Percentiles rank a stretch among this genome's conserved stretches.
phyloP scores from a whole-genome alignment of 1,139 yeast genomes.

The Suhomyces bokatorum region DNA sequence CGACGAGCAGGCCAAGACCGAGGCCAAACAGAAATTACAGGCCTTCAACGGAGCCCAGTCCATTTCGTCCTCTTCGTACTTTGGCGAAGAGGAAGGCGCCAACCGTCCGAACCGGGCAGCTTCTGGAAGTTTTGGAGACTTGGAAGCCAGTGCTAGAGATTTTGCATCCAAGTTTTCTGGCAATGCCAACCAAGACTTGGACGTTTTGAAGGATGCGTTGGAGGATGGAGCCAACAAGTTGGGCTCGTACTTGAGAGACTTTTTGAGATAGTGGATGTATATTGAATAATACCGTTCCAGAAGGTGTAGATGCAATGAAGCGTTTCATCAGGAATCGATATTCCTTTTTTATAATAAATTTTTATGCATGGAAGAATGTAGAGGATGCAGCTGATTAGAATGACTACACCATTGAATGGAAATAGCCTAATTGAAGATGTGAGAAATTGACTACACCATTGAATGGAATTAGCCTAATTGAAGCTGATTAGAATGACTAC shows the following conservation, averaged over 20 bases:
- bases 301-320: not conserved
- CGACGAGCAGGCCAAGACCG: slow-evolving; percentile 75
- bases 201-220: slow-evolving; percentile 85
- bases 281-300: slow-evolving; percentile 1
- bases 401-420: too few relatives aligned
- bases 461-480: too few relatives aligned
- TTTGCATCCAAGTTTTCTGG: slow-evolving; percentile 68
- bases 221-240: slow-evolving; percentile 92
- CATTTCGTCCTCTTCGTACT: slow-evolving; percentile 88
- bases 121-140: slow-evolving; percentile 30
- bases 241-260: slow-evolving; percentile 82
- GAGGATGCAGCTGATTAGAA: too few relatives aligned
- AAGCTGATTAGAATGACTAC: too few relatives aligned
- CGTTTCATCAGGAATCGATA: too few relatives aligned
- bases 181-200: slow-evolving; percentile 85
- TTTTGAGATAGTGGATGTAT: slow-evolving; percentile 47
- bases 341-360: too few relatives aligned
- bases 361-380: too few relatives aligned
- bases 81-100: slow-evolving; percentile 74
- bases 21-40: slow-evolving; percentile 77
- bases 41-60: slow-evolving; percentile 83
- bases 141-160: slow-evolving; percentile 65
- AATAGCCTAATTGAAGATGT: too few relatives aligned
- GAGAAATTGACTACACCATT: too few relatives aligned
- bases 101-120: slow-evolving; percentile 19